These are phyloP conservation scores for Aphanomyces cochlioides DNA, from an alignment of 352 stramenopile genomes.

Conservation along the genomic window DNA sequence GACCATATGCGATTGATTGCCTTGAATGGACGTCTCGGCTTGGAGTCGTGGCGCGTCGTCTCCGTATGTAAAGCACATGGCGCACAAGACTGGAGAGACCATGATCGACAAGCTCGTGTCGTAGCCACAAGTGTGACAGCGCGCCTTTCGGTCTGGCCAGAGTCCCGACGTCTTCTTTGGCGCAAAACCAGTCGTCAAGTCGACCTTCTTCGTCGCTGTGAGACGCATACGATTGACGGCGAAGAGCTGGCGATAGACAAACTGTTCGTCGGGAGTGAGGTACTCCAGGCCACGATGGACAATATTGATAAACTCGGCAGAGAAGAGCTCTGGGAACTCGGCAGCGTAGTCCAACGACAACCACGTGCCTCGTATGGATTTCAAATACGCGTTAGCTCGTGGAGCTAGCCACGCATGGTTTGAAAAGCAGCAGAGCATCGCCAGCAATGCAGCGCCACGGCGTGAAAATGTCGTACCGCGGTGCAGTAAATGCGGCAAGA, in stretches of 20 bases:
- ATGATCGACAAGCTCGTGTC: conserved; percentile 24
- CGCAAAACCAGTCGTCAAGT: background rate
- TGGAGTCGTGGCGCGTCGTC: conserved; percentile 3
- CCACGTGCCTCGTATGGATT: conserved; percentile 14
- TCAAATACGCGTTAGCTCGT: conserved; percentile 3
- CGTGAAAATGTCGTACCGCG: conserved; percentile 5
- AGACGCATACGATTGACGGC: conserved; percentile 18
- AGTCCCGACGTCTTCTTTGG: background rate
- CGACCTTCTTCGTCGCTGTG: conserved; percentile 14
- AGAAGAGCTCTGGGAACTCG: conserved; percentile 21
- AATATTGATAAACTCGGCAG: conserved; percentile 21
- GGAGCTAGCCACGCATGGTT: background rate
- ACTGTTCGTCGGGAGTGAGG: conserved; percentile 4
- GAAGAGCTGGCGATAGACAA: conserved; percentile 7
- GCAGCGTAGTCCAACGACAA: conserved; percentile 11
- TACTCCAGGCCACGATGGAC: conserved; percentile 17
- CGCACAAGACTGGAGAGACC: conserved; percentile 15
- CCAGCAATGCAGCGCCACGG: conserved; percentile 1
- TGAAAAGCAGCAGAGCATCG: conserved; percentile 17
- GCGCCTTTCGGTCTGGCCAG: conserved; percentile 6
- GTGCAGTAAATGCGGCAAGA: conserved; percentile 17
- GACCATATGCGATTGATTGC: conserved; percentile 15
- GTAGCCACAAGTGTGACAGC: conserved; percentile 14
- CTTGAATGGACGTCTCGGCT: background rate
- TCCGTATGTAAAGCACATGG: conserved; percentile 17